Conservation (phyloP, 495 filamentous ascomycete genomes). For the Neurospora africana region DNA sequence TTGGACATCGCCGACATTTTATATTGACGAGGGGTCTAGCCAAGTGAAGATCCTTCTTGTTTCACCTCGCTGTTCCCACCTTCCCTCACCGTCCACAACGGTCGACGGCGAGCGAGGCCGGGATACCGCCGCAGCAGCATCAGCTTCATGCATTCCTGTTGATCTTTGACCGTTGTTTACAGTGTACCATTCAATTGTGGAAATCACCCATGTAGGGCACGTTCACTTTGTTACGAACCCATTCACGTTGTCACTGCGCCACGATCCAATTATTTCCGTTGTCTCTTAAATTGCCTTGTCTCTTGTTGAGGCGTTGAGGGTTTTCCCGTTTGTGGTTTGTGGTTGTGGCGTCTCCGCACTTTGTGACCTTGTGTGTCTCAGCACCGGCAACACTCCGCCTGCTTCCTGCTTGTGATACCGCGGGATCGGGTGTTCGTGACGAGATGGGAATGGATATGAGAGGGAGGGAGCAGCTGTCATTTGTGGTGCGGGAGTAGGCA, state of each 20-base stretch:
- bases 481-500: not conserved
- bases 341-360: not conserved
- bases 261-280: not conserved
- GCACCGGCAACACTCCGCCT: not conserved
- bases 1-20: not conserved
- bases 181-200: not conserved
- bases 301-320: not conserved
- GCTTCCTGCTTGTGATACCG: not conserved
- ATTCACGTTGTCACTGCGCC: not conserved
- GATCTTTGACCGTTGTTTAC: not conserved
- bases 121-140: not conserved
- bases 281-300: not conserved
- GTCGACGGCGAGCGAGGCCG: not conserved
- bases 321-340: not conserved
- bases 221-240: not conserved
- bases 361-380: not conserved
- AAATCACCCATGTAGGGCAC: not conserved
- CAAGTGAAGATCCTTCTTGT: not conserved
- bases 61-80: not conserved
- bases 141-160: not conserved
- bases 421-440: not conserved
- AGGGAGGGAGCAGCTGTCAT: not conserved
- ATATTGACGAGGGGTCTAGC: not conserved
- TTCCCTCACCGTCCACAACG: not conserved
- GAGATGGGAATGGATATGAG: not conserved